These are phyloP conservation scores for Metarhizium album DNA, from an alignment of 2,329 filamentous ascomycete species.

Conservation along the genomic window DNA sequence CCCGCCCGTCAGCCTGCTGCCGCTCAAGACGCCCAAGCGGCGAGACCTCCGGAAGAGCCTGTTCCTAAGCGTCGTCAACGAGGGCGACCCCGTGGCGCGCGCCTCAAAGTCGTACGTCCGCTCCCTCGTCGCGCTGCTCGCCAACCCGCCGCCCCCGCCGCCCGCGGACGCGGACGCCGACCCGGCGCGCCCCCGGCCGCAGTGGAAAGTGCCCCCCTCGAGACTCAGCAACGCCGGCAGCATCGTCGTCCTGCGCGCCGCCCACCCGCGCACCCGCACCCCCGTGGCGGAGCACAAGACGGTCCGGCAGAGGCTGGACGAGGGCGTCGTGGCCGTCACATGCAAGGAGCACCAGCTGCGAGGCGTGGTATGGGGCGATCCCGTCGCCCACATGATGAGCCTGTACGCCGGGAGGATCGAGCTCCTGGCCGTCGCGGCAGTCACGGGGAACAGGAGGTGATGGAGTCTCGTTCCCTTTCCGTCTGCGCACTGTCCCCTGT, in stretches of 20 bases:
- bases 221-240: constrained; percentile 61
- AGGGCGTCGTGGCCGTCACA: constrained; percentile 58
- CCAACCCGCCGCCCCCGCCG: constrained; percentile 40
- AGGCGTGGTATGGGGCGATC: constrained; percentile 69
- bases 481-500: no score
- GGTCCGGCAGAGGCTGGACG: constrained; percentile 37
- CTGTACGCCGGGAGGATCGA: constrained; percentile 66
- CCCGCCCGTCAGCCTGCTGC: constrained; percentile 63
- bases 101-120: constrained; percentile 69
- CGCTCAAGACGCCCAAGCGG: constrained; percentile 48
- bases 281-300: constrained; percentile 33
- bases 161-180: constrained; percentile 1
- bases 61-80: constrained; percentile 74
- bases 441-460: constrained; percentile 13
- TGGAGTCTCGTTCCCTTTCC: no score
- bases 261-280: constrained; percentile 24
- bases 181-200: constrained; percentile 17
- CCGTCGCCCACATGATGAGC: constrained; percentile 69
- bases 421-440: constrained; percentile 52
- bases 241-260: constrained; percentile 54
- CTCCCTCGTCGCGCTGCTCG: constrained; percentile 61
- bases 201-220: constrained; percentile 56
- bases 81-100: constrained; percentile 70
- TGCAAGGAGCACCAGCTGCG: constrained; percentile 58
- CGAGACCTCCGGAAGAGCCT: constrained; percentile 50